Evolutionary conservation across 148 eudicot species (phyloP).

Genomic region (Simmondsia chinensis): DNA sequence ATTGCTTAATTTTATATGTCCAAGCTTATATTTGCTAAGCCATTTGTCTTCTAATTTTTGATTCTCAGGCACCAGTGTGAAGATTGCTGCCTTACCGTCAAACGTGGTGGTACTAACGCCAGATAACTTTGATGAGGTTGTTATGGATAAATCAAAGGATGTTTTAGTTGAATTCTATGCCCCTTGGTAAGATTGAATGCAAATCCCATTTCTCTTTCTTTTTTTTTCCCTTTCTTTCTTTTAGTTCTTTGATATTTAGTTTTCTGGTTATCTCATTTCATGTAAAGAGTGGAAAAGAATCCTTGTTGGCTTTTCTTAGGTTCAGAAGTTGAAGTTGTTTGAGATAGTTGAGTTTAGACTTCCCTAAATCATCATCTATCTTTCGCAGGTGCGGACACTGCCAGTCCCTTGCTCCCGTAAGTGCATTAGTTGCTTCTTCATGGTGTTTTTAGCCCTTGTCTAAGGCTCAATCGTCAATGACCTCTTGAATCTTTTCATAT

Average conservation of each 20-base stretch:
- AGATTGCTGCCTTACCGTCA: conserved; percentile 76
- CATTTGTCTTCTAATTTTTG: conserved; percentile 1
- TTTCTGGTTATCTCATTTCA: too few species aligned
- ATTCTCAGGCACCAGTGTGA: conserved; percentile 78
- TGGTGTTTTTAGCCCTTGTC: background rate
- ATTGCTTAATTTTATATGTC: too few species aligned
- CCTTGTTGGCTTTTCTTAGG: too few species aligned
- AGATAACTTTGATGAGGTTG: conserved; percentile 80
- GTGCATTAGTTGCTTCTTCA: conserved; percentile 15
- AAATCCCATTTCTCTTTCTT: too few species aligned
- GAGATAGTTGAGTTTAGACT: too few species aligned
- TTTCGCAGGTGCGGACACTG: conserved; percentile 99
- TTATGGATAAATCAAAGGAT: conserved; percentile 70
- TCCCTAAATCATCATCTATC: too few species aligned
- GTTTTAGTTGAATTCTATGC: conserved; percentile 96
- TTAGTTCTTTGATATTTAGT: background rate
- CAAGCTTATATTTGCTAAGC: background rate
- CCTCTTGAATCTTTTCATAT: conserved; percentile 2
- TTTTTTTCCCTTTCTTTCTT: background rate
- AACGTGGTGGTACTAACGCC: conserved; percentile 62
- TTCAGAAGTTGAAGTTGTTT: too few species aligned
- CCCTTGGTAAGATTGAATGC: conserved; percentile 85
- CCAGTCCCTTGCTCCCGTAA: conserved; percentile 94
- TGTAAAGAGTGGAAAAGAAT: too few species aligned
- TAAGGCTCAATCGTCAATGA: background rate